Evolutionary conservation across 1,284 basidiomycete species (phyloP), one percentile per base, ranked within the genome.

Genomic region (Rhizopogon hawkerae): DNA sequence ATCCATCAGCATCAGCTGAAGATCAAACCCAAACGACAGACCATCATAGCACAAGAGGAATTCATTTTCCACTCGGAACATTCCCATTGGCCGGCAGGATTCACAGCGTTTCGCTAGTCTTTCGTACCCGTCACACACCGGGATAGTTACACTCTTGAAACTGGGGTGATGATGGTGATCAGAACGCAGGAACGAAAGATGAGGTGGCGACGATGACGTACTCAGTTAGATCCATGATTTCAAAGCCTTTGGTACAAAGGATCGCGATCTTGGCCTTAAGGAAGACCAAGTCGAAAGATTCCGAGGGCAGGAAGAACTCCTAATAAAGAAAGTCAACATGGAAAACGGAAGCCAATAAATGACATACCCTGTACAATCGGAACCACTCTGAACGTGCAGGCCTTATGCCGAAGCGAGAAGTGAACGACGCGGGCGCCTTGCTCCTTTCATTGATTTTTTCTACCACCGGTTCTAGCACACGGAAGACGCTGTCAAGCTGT

Each of bases 181-280:
- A 41, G 58, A 38, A 51, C 54, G 35, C 14, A 53, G 7, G 10
- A 29, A 7, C 10, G 18, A 3, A 18, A 3, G n/a, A 8, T 13
- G 3, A 4, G n/a, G n/a, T 16, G 10, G 11, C 8, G 35, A 13
- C 7, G 44, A 39, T 5, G 13, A 74, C 87, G 36, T 65, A 92
- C 91, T 91, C 84, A 2, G 81, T 80, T 31, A 98, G 74, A 64
- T 96, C 89, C 89, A 97, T 96, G 59, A 97, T 95, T 69, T 95
- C 91, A 60, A 97, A 95, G n/a, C 91, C 92, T 60, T 89, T 92
- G 2, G 87, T 80, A 58, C 92, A 94, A 29, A 95, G 78, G 50
- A 98, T 88, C 4, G 91, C 92, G 52, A 98, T 84, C 68, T 86
- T 90, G 24, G 88, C 84, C 63, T 91, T 91, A 52, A 96, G 74